Evolutionary conservation across 164 flowering plant species (phyloP).

Genomic region (Magnolia kwangsiensis): DNA sequence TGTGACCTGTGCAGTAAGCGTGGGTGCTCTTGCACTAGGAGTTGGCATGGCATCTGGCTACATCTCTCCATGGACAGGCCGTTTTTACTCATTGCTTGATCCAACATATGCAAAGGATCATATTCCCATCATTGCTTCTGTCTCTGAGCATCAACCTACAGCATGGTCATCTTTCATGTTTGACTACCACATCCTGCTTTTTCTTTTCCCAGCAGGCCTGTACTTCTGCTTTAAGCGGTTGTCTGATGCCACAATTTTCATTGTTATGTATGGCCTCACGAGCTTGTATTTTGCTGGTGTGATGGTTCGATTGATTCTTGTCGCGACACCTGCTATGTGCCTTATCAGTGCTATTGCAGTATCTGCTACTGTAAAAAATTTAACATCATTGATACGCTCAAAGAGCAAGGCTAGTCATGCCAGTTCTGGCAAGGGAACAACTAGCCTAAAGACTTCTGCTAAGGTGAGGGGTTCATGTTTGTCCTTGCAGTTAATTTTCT

Average conservation of each 20-base stretch:
- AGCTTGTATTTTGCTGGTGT: slow-evolving; percentile 99
- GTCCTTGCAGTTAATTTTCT: background rate
- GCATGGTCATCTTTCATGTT: slow-evolving; percentile 99
- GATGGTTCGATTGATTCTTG: slow-evolving; percentile 98
- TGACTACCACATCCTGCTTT: slow-evolving; percentile 88
- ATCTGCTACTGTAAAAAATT: slow-evolving; percentile 90
- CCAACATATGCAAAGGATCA: slow-evolving; percentile 99
- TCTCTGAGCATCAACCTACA: slow-evolving; percentile 99
- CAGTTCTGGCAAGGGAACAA: slow-evolving; percentile 47
- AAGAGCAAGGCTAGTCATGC: slow-evolving; percentile 49
- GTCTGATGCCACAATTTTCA: slow-evolving; percentile 94
- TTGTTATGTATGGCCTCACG: slow-evolving; percentile 95
- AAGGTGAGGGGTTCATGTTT: slow-evolving; percentile 45
- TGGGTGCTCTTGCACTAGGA: slow-evolving; percentile 80
- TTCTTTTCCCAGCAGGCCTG: slow-evolving; percentile 96
- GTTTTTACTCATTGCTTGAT: slow-evolving; percentile 93
- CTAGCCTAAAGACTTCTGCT: slow-evolving; percentile 49
- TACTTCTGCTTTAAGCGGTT: slow-evolving; percentile 97
- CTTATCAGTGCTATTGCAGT: slow-evolving; percentile 97
- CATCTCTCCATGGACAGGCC: slow-evolving; percentile 98
- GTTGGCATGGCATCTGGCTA: slow-evolving; percentile 94
- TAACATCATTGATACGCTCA: slow-evolving; percentile 58
- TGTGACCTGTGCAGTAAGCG: slow-evolving; percentile 61
- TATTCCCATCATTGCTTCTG: slow-evolving; percentile 98
- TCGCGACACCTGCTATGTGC: slow-evolving; percentile 98